Percentiles rank a stretch among this genome's conserved stretches.
Evolutionary conservation across 164 flowering plant species (phyloP).

Genomic region (Magnolia officinalis): DNA sequence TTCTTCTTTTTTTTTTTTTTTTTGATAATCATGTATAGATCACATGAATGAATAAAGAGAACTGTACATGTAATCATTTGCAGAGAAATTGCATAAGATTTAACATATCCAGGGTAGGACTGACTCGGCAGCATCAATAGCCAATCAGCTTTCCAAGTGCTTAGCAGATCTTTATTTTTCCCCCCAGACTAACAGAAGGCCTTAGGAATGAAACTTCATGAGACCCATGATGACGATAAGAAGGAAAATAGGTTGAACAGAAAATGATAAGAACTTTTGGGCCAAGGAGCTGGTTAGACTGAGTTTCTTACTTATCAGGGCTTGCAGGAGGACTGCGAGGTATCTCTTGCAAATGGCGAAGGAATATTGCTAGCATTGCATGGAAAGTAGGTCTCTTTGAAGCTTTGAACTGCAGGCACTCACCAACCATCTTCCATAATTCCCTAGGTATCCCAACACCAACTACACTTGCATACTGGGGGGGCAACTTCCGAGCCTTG

Average conservation of each 20-base stretch:
- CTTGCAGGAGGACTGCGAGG: constrained; percentile 95
- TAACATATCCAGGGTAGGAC: not conserved
- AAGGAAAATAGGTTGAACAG: not conserved
- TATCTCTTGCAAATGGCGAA: constrained; percentile 90
- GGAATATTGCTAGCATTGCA: constrained; percentile 81
- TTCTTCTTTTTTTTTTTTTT: too few relatives aligned
- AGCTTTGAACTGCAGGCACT: constrained; percentile 88
- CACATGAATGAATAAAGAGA: not conserved
- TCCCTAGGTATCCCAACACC: constrained; percentile 98
- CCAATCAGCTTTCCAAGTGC: not conserved
- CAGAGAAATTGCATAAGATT: not conserved
- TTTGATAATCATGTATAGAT: not conserved
- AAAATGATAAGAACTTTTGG: not conserved
- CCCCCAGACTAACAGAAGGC: not conserved
- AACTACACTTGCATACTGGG: constrained; percentile 95
- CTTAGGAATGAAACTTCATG: not conserved
- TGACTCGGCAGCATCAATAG: not conserved
- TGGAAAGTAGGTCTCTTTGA: constrained; percentile 84
- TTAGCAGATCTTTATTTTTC: not conserved
- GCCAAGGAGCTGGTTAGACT: not conserved
- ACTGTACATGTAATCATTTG: not conserved
- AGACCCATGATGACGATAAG: not conserved
- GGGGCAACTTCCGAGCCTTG: constrained; percentile 71
- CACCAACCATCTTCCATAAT: constrained; percentile 99
- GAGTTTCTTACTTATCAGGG: constrained; percentile 76